Evolutionary conservation across 495 filamentous ascomycete genomes (phyloP), one percentile per base, ranked within the genome.

Genomic region (Choiromyces venosus): DNA sequence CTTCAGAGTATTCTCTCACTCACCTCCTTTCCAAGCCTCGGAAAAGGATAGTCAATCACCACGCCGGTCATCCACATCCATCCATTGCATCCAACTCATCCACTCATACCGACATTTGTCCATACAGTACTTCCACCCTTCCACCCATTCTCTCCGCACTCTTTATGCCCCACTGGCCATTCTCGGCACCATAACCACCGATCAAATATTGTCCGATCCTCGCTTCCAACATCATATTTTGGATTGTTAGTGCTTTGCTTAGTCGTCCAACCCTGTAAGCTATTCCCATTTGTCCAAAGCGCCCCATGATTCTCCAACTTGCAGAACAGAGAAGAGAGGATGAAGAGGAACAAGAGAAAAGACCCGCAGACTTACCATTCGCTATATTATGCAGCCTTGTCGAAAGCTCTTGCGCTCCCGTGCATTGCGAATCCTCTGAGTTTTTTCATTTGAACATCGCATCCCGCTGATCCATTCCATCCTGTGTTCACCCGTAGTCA

Each of bases 191-290:
- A 61, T 29, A 64, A 40, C 46, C 69, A n/a, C 65, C 66, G 70
- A 75, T 75, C 71, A 71, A 75, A 68, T 71, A 61, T 77, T 42
- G 74, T 40, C 42, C 69, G 74, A 77, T 77, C 70, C 74, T 77
- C 75, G 74, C 75, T 73, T 77, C 74, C 61, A 76, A 46, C 70
- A 72, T 74, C 33, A 68, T 75, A 74, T 74, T 52, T 66, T n/a
- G 29, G 52, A 61, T 61, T 33, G 33, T 61, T 61, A 33, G 52
- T 61, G 25, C 52, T 33, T 61, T 61, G 25, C 52, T 61, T 61
- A 61, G 52, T 61, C 52, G 52, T 61, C 52, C 0, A 61, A 33
- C 52, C 75, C 68, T 77, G 74, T 77, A 64, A 74, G 65, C 56
- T 44, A 33, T 71, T 76, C 39, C 67, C 40, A 64, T 70, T 72